Base-by-base conservation (phyloP, 179 eudicot species). In the Beta macrorhiza region DNA sequence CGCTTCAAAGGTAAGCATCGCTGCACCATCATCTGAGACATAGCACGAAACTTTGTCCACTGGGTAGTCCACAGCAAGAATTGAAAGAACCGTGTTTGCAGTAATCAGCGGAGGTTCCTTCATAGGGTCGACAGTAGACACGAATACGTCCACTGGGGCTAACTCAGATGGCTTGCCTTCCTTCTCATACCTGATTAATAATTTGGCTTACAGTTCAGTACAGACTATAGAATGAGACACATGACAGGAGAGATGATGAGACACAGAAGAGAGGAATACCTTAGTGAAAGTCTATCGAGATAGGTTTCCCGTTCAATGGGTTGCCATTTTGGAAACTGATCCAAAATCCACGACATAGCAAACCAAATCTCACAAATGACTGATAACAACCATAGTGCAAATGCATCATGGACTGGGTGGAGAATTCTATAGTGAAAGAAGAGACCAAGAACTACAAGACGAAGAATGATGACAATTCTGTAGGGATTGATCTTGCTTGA, bases 351-450 rank as follows among this genome's bases (percentile, higher is more conserved):
- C 12, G 98, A 93, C 74, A 91, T 75, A 56, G 97, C 98, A 86
- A 93, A 95, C 98, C 98, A 95, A 70, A 95, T 87, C 87, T 95
- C 98, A 88, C 98, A 95, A 79, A 95, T 88, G 81, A 95, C 98
- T 72, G 98, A 93, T 78, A 92, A 91, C 78, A 95, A 87, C 98
- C 98, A 95, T 83, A 95, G 82, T 49, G 89, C 93, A 88, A 79
- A 92, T 42, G 98, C 97, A 82, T 92, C 91, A 19, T 91, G 90
- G 77, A 95, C 98, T 2, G 98, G 98, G 82, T 95, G 89, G 78
- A 93, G 91, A 29, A 95, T 89, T 79, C 98, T 84, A 73, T 95
- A 95, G 15, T 95, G 92, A 83, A 95, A 91, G 91, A 95, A 95
- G 88, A 95, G 90, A 45, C 86, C 97, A 59, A 95, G 86, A 82